Conservation (phyloP, 306 rosid species). For the Fagus sylvatica region DNA sequence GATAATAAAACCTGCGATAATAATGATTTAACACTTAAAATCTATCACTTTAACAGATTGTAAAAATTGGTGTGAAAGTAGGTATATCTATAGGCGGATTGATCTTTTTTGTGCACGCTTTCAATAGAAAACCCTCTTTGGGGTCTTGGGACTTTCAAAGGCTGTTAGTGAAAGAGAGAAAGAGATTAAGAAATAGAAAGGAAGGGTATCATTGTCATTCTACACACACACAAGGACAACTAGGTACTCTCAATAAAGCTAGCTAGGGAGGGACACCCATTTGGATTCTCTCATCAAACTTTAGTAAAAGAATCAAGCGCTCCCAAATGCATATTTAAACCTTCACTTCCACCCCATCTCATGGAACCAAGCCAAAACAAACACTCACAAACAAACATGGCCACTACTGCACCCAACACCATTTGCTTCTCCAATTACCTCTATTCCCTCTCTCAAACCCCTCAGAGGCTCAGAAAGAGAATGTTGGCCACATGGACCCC, state of each 20-base stretch:
- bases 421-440: conserved; percentile 54
- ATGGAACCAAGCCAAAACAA: conserved; percentile 36
- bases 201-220: conserved; percentile 22
- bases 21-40: too few relatives aligned
- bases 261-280: conserved; percentile 25
- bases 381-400: conserved; percentile 33
- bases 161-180: background rate
- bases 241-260: conserved; percentile 40
- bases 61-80: too few relatives aligned
- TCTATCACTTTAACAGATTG: too few relatives aligned
- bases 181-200: background rate
- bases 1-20: too few relatives aligned
- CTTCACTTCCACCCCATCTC: conserved; percentile 29
- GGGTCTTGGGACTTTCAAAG: conserved; percentile 35
- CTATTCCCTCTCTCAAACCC: conserved; percentile 75
- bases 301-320: conserved; percentile 34
- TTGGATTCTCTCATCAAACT: conserved; percentile 29
- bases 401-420: conserved; percentile 31
- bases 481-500: conserved; percentile 96
- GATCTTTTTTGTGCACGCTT: conserved; percentile 23
- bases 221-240: conserved; percentile 20
- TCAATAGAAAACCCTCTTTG: conserved; percentile 13
- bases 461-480: conserved; percentile 75
- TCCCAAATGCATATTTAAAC: conserved; percentile 52
- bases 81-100: too few relatives aligned